A percentile compares a stretch with the other conserved stretches of the same genome.
phyloP scores from a whole-genome alignment of 1,284 basidiomycete species.

The Cryptococcus sp. region DNA sequence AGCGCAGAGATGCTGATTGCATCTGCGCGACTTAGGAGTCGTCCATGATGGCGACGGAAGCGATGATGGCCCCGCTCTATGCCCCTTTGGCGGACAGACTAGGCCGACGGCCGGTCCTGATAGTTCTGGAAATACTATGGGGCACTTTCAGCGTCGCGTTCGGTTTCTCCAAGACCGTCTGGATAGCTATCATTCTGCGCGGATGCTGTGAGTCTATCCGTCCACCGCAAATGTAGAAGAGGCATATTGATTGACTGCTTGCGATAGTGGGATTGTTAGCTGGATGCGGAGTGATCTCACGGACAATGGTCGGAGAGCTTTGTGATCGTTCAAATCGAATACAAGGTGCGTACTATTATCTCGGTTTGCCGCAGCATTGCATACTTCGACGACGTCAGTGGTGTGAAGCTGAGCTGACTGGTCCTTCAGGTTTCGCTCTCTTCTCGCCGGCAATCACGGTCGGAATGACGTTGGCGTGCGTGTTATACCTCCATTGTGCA shows the following conservation, averaged over 20 bases:
- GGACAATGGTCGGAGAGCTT: conserved; percentile 45
- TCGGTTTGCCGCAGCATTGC: not conserved
- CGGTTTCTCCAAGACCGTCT: conserved; percentile 26
- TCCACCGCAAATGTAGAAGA: not conserved
- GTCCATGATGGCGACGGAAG: conserved; percentile 39
- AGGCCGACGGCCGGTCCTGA: conserved; percentile 39
- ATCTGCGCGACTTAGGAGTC: conserved; percentile 29
- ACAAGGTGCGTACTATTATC: conserved; percentile 21
- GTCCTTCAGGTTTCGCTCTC: conserved; percentile 33
- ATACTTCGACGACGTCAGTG: not conserved
- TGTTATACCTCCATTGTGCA: not conserved
- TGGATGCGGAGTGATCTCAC: conserved; percentile 40
- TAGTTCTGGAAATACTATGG: conserved; percentile 23
- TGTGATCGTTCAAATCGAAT: conserved; percentile 44
- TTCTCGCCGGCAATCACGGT: conserved; percentile 41
- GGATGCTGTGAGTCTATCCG: conserved; percentile 26
- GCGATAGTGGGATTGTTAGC: conserved; percentile 36
- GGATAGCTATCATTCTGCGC: conserved; percentile 26
- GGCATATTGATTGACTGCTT: not conserved
- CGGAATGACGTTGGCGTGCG: conserved; percentile 41
- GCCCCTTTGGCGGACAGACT: conserved; percentile 36
- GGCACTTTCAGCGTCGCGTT: conserved; percentile 25
- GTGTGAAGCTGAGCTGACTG: not conserved
- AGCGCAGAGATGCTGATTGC: not conserved
- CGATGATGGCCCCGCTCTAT: conserved; percentile 39